A percentile compares a stretch with the other conserved stretches of the same genome.
Conservation (phyloP, 2,329 filamentous ascomycete species). For the Juglanconis oblonga region DNA sequence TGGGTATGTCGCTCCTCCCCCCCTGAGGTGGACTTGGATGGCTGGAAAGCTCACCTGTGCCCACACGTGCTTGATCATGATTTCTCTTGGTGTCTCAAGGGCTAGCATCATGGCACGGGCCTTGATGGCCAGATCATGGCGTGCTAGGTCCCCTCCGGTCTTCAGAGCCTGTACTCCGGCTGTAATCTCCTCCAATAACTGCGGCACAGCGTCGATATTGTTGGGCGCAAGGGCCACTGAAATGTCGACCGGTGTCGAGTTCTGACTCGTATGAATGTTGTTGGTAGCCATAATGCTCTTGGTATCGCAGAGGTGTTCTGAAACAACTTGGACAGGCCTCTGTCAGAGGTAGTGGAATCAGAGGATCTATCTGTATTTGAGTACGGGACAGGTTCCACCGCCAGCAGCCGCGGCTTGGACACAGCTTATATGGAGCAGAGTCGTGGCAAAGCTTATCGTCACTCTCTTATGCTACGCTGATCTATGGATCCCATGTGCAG, state of each 20-base stretch:
- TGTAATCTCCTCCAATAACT: neutral
- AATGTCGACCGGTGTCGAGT: neutral
- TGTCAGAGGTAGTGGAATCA: neutral
- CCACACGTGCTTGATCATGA: slow-evolving; percentile 45
- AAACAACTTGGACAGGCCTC: no score
- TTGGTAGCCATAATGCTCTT: neutral
- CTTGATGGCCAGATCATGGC: slow-evolving; percentile 31
- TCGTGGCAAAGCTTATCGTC: no score
- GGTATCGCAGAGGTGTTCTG: no score
- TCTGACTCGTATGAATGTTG: neutral
- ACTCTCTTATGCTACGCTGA: no score
- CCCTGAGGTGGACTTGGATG: neutral
- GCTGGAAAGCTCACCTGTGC: slow-evolving; percentile 20
- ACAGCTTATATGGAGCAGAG: no score
- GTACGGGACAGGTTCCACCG: no score
- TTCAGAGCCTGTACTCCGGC: neutral
- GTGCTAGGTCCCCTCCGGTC: slow-evolving; percentile 20
- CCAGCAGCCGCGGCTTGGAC: no score
- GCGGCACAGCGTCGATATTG: slow-evolving; percentile 1
- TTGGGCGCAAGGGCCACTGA: slow-evolving; percentile 1
- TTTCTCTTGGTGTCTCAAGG: slow-evolving; percentile 45
- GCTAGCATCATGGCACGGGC: slow-evolving; percentile 33
- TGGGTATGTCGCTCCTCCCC: no score
- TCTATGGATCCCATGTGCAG: no score
- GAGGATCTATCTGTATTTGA: no score